Base-by-base conservation (phyloP, 2,329 filamentous ascomycete genomes). In the Neonectria faginata region DNA sequence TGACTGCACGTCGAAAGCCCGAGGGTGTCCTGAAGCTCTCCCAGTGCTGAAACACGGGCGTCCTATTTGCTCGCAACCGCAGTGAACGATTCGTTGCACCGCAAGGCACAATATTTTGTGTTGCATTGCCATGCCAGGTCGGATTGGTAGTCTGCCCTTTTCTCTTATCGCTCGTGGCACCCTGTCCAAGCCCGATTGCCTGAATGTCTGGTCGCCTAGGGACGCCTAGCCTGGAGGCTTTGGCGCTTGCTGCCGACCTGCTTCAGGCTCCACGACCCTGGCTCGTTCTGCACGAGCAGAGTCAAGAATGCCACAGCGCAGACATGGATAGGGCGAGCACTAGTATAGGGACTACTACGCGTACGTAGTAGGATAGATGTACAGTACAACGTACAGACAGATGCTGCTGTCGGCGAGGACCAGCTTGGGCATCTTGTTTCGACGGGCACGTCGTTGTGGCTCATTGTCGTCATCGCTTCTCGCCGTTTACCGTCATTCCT, bases 101-200 rank as follows among this genome's bases (percentile, higher is more conserved):
- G 18, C 47, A 52, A 53, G 36, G 18, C n/a, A 31, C 50, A 20
- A 12, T 41, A 29, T 53, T 50, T 47, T 36, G 39, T 25, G 33
- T 29, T 52, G 44, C 44, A 33, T 51, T 57, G 11, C 60, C 55
- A 54, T 52, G 54, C 33, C 22, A 29, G 18, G 33, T 33, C 20
- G 25, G 27, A 25, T 58, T 50, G 47, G 48, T 18, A 33, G 47
- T n/a, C 25, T 29, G 39, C n/a, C 18, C n/a, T 42, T 39, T 33
- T 48, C 22, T 14, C 29, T 41, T 57, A 51, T 33, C 27, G n/a
- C 12, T 22, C 27, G 48, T 33, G 29, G n/a, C 48, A 4, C 47
- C 20, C 10, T 33, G 12, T 42, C 39, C 39, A 42, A 18, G 44
- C n/a, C 18, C 39, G 47, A 25, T 18, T 51, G 44, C n/a, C 18